Evolutionary conservation across 257 asterid species (phyloP).

Genomic region (Misopates orontium): DNA sequence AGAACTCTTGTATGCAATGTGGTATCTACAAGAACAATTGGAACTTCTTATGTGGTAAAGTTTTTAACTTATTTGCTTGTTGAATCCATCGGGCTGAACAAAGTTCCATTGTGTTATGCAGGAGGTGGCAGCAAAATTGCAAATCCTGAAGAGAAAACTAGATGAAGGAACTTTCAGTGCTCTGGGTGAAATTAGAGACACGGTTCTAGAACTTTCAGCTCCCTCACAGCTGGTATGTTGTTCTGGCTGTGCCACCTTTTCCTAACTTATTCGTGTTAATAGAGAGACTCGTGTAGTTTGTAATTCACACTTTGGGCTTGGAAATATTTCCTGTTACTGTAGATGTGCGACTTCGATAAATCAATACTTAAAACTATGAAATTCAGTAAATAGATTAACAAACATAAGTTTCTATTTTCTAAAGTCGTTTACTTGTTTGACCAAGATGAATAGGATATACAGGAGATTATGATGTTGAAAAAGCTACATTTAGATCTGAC

Average conservation of each 20-base stretch:
- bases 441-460: conserved; percentile 9
- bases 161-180: conserved; percentile 58
- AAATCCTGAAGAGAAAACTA: conserved; percentile 50
- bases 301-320: not conserved
- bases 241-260: conserved; percentile 21
- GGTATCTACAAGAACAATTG: conserved; percentile 4
- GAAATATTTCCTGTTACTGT: conserved; percentile 6
- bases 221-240: conserved; percentile 77
- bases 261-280: conserved; percentile 2
- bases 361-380: conserved; percentile 12
- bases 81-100: conserved; percentile 12
- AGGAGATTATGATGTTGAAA: conserved; percentile 11
- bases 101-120: conserved; percentile 34
- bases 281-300: conserved; percentile 12
- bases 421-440: no score
- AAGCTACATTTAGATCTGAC: not conserved
- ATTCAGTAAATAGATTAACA: not conserved
- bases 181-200: conserved; percentile 75
- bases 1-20: conserved; percentile 6
- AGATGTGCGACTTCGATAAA: not conserved
- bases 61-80: conserved; percentile 2
- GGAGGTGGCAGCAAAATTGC: conserved; percentile 72
- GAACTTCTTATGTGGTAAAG: conserved; percentile 3
- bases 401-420: not conserved
- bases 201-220: conserved; percentile 79